phyloP scores from a whole-genome alignment of 2,329 filamentous ascomycete genomes.

The Chalara sp. region DNA sequence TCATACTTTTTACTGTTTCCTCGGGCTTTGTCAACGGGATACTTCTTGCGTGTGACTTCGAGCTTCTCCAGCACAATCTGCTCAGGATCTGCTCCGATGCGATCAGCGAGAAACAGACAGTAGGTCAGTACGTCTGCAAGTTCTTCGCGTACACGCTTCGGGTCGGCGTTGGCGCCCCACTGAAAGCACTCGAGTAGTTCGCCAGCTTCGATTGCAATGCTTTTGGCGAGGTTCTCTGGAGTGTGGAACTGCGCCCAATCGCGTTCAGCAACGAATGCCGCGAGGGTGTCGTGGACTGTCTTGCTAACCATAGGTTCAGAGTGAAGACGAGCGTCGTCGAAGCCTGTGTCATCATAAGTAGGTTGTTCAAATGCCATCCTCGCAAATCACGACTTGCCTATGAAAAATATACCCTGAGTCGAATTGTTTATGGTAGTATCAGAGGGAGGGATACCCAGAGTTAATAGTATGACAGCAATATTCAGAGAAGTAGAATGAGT shows the following conservation, averaged over 20 bases:
- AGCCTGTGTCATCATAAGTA: not conserved
- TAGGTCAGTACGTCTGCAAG: conserved; percentile 9
- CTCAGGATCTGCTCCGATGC: conserved; percentile 9
- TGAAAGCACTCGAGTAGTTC: conserved; percentile 10
- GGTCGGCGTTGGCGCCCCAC: conserved; percentile 5
- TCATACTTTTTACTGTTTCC: conserved; percentile 9
- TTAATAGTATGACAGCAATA: too few relatives aligned
- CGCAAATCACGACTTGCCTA: not conserved
- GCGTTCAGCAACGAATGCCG: conserved; percentile 9
- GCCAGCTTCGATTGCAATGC: conserved; percentile 7
- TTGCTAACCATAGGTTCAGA: conserved; percentile 8
- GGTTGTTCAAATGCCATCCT: not conserved
- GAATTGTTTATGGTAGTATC: not conserved
- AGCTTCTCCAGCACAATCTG: conserved; percentile 10
- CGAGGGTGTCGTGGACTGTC: conserved; percentile 4
- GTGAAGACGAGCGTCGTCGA: not conserved
- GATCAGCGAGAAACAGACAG: conserved; percentile 8
- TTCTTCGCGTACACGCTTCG: conserved; percentile 7
- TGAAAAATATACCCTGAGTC: not conserved
- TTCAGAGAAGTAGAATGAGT: too few relatives aligned
- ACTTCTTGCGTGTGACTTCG: conserved; percentile 9
- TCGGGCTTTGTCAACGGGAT: conserved; percentile 8
- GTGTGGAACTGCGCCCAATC: conserved; percentile 9
- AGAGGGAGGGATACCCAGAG: not conserved
- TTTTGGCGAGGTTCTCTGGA: conserved; percentile 7